Evolutionary conservation across 1,284 basidiomycete genomes (phyloP).

Genomic region (Ceratorhiza oryzae-sativae): DNA sequence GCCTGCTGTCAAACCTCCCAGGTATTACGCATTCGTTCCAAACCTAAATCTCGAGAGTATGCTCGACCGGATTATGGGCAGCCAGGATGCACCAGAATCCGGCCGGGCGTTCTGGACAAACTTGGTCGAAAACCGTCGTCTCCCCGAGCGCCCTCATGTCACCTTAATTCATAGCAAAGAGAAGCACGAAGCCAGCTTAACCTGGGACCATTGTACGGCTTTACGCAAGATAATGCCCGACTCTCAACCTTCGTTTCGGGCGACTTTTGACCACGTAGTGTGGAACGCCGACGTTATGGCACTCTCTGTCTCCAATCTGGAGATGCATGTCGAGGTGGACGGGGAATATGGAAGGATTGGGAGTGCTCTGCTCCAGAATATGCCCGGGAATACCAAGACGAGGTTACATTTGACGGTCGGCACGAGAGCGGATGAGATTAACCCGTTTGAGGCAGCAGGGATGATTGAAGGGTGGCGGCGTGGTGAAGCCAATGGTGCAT

Average conservation of each 20-base stretch:
- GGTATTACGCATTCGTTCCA: constrained; percentile 81
- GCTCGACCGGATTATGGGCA: constrained; percentile 53
- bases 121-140: constrained; percentile 59
- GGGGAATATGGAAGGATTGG: constrained; percentile 52
- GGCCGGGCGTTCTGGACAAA: constrained; percentile 59
- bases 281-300: constrained; percentile 87
- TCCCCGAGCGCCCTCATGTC: constrained; percentile 77
- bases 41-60: constrained; percentile 68
- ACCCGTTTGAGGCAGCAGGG: constrained; percentile 73
- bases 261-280: constrained; percentile 69
- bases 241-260: constrained; percentile 64
- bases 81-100: constrained; percentile 46
- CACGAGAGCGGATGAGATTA: constrained; percentile 63
- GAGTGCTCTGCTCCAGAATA: constrained; percentile 56
- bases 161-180: constrained; percentile 82
- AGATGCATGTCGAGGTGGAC: constrained; percentile 50
- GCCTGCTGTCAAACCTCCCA: constrained; percentile 47
- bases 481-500: constrained; percentile 46
- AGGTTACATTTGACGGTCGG: constrained; percentile 90
- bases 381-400: constrained; percentile 60
- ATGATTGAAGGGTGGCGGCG: constrained; percentile 67
- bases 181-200: constrained; percentile 56
- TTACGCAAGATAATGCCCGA: constrained; percentile 54
- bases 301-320: constrained; percentile 66
- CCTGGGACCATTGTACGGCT: constrained; percentile 72